Base-by-base conservation (phyloP, 2,329 filamentous ascomycete genomes). In the Alternaria burnsii region DNA sequence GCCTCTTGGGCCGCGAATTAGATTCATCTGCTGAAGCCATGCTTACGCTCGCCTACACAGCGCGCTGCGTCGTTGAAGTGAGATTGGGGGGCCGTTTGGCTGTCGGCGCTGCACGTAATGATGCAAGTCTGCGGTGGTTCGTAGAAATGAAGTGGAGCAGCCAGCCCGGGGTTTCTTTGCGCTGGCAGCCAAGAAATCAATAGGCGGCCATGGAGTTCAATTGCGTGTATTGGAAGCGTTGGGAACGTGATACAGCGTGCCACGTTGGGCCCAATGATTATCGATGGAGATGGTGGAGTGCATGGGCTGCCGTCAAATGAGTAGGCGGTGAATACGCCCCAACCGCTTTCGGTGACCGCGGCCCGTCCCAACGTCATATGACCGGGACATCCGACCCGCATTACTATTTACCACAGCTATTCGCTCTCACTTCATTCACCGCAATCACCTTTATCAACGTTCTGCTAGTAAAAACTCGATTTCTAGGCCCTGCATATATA, bases 1-100 rank as follows among this genome's bases (percentile, higher is more conserved):
- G 75, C 52, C 78, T 70, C 64, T 73, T 74, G 61, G 78, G 69
- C 69, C 72, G 77, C 71, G 74, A 73, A 66, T 75, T 67, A 55
- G 69, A 68, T 53, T 74, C 71, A 55, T 75, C 76, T 36, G 73
- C 69, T 8, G 75, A 75, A 40, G 72, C 72, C 76, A 78, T 78
- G 75, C 67, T 75, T 70, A 69, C 66, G 67, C 64, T 68, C 69
- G 47, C 65, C 69, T 52, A 63, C 63, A 65, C 61, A 63, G 63
- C 65, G 68, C 65, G 54, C 55, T 55, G 59, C 62, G 61, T 59
- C 51, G 52, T 58, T 55, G 56, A 54, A 61, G 47, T 63, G 52
- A 62, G 51, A 58, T 51, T 48, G 48, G 46, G 32, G 43, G 47
- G 50, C 58, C 53, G 61, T 54, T 56, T 58, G 56, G 59, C 55